Percentiles rank a stretch among this genome's conserved stretches.
phyloP scores from a whole-genome alignment of 139 green algal species.

The Coelastrella sp. region DNA sequence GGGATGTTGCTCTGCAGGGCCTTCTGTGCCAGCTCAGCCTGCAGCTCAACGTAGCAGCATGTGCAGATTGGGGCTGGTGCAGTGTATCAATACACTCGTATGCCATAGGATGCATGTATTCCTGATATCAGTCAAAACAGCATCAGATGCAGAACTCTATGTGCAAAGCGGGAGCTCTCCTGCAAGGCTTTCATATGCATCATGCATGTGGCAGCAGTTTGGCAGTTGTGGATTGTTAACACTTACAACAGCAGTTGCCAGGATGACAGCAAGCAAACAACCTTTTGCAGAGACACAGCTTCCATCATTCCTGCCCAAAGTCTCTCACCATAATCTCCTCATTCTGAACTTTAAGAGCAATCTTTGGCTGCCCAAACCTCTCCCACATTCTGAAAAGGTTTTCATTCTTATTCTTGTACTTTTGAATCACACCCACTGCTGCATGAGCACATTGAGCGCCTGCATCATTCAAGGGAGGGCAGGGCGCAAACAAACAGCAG shows the following conservation, averaged over 20 bases:
- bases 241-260: neutral
- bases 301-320: neutral
- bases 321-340: constrained; percentile 61
- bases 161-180: too few species aligned
- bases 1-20: constrained; percentile 56
- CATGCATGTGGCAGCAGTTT: neutral
- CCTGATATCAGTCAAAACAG: too few species aligned
- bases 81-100: neutral
- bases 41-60: neutral
- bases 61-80: too few species aligned
- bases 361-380: constrained; percentile 80
- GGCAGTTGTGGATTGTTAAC: neutral
- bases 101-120: constrained; percentile 29
- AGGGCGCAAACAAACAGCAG: too few species aligned
- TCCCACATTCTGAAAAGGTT: constrained; percentile 76
- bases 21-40: constrained; percentile 59
- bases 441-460: constrained; percentile 89
- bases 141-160: too few species aligned
- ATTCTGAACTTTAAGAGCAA: constrained; percentile 73
- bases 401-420: constrained; percentile 51
- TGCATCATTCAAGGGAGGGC: constrained; percentile 33
- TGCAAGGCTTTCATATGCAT: neutral
- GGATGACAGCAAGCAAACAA: neutral
- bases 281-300: neutral
- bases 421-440: constrained; percentile 77